Conservation (phyloP, 2,329 filamentous ascomycete species). For the Talaromyces sp. region DNA sequence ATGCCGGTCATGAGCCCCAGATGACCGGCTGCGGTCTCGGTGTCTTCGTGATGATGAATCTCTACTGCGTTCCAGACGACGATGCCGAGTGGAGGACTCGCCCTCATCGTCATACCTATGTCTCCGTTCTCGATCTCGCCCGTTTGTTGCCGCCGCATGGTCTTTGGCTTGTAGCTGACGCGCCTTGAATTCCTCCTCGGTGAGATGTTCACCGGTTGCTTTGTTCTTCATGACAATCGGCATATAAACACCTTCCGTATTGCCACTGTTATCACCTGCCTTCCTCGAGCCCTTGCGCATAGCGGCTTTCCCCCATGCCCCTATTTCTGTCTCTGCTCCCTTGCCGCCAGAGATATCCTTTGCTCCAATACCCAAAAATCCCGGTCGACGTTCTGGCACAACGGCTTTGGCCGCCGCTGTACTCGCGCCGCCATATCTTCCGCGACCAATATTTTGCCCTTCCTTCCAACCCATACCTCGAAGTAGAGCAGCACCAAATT, state of each 20-base stretch:
- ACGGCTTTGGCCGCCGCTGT: conserved; percentile 51
- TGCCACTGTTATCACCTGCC: conserved; percentile 38
- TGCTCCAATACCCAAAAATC: conserved; percentile 81
- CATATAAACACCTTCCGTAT: conserved; percentile 50
- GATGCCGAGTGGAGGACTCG: conserved; percentile 21
- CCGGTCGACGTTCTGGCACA: conserved; percentile 65
- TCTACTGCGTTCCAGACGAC: conserved; percentile 32
- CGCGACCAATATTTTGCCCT: conserved; percentile 53
- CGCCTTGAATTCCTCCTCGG: conserved; percentile 56
- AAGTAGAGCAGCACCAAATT: conserved; percentile 85
- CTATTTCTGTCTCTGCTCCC: conserved; percentile 62
- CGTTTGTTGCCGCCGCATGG: conserved; percentile 39
- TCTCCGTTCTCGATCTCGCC: conserved; percentile 18
- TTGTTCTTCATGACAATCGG: conserved; percentile 58
- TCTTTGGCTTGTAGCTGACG: conserved; percentile 46
- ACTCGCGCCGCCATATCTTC: conserved; percentile 41
- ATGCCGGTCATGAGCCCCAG: conserved; percentile 20
- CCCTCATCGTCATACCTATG: conserved; percentile 26
- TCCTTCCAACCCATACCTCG: conserved; percentile 95
- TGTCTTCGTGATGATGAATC: conserved; percentile 30
- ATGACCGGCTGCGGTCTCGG: conserved; percentile 18
- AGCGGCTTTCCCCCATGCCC: conserved; percentile 67
- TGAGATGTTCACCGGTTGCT: conserved; percentile 57
- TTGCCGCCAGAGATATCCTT: conserved; percentile 62
- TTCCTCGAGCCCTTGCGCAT: conserved; percentile 53